These are phyloP conservation scores for Magnusiomyces magnusii DNA, from an alignment of 1,139 yeast species.

Conservation along the genomic window DNA sequence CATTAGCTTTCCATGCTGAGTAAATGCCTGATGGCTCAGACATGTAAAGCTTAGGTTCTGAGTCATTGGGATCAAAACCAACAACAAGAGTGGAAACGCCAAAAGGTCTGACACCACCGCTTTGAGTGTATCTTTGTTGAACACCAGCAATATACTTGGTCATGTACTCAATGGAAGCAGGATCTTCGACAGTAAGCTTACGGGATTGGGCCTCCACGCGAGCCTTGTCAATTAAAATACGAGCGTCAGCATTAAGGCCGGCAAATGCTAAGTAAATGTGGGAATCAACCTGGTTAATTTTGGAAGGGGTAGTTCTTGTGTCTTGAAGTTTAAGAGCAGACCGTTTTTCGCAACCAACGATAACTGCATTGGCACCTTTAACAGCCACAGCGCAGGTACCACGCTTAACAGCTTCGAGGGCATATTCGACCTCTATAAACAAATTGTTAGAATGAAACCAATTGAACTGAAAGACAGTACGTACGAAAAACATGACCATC, in stretches of 20 bases:
- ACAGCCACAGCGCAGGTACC: slow-evolving; percentile 99
- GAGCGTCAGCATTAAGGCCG: slow-evolving; percentile 96
- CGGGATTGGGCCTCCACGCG: slow-evolving; percentile 98
- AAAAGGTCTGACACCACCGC: slow-evolving; percentile 95
- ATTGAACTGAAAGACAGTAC: slow-evolving; percentile 21
- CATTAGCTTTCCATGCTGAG: slow-evolving; percentile 99
- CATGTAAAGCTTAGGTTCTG: slow-evolving; percentile 74
- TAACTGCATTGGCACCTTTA: slow-evolving; percentile 82
- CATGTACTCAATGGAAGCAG: slow-evolving; percentile 86
- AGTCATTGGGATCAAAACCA: slow-evolving; percentile 86
- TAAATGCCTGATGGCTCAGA: slow-evolving; percentile 98
- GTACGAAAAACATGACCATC: slow-evolving; percentile 96
- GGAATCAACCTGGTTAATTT: slow-evolving; percentile 84
- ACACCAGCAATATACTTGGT: slow-evolving; percentile 95
- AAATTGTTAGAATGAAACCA: slow-evolving; percentile 5
- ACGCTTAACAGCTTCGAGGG: slow-evolving; percentile 95
- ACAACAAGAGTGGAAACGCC: slow-evolving; percentile 94
- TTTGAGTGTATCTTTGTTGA: slow-evolving; percentile 95
- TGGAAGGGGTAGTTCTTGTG: slow-evolving; percentile 91
- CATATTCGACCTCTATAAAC: slow-evolving; percentile 78
- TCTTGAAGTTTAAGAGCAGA: slow-evolving; percentile 93
- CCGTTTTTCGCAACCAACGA: slow-evolving; percentile 94
- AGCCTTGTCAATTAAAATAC: slow-evolving; percentile 90
- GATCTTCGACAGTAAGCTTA: slow-evolving; percentile 85
- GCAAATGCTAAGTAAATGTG: slow-evolving; percentile 94